A percentile compares a stretch with the other conserved stretches of the same genome.
phyloP scores from a whole-genome alignment of 2,329 filamentous ascomycete species.

The Orbilia oligospora region DNA sequence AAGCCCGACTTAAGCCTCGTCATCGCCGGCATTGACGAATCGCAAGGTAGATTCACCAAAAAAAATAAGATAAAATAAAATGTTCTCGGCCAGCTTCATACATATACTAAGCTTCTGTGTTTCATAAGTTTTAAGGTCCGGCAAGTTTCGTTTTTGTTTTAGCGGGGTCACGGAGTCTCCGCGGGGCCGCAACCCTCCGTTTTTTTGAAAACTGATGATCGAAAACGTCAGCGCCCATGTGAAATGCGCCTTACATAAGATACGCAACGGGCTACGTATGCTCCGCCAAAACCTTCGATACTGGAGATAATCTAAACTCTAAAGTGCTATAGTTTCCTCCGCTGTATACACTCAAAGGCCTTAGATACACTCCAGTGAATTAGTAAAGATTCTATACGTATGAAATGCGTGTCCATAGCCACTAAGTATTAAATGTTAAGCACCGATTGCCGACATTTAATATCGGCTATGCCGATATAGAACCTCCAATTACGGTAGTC shows the following conservation, averaged over 20 bases:
- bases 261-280: slow-evolving; percentile 46
- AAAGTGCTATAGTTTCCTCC: neutral
- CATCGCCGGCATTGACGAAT: slow-evolving; percentile 29
- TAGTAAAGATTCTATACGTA: neutral
- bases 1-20: slow-evolving; percentile 21
- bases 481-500: neutral
- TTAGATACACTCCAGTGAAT: neutral
- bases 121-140: neutral
- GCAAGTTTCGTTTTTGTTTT: slow-evolving; percentile 5
- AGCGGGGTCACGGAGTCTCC: neutral
- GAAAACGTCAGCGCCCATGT: slow-evolving; percentile 12
- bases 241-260: slow-evolving; percentile 54
- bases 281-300: slow-evolving; percentile 24
- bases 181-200: slow-evolving; percentile 6
- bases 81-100: neutral
- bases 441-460: slow-evolving; percentile 13
- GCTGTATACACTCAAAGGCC: neutral
- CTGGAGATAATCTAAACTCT: slow-evolving; percentile 9
- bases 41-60: slow-evolving; percentile 13
- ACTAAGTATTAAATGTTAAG: slow-evolving; percentile 6
- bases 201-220: neutral
- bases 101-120: neutral
- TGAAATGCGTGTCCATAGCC: slow-evolving; percentile 7
- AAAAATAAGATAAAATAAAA: no score
- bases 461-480: slow-evolving; percentile 14